These are phyloP conservation scores for Trichocladium antarcticum DNA, from an alignment of 495 filamentous ascomycete genomes.

Conservation along the genomic window DNA sequence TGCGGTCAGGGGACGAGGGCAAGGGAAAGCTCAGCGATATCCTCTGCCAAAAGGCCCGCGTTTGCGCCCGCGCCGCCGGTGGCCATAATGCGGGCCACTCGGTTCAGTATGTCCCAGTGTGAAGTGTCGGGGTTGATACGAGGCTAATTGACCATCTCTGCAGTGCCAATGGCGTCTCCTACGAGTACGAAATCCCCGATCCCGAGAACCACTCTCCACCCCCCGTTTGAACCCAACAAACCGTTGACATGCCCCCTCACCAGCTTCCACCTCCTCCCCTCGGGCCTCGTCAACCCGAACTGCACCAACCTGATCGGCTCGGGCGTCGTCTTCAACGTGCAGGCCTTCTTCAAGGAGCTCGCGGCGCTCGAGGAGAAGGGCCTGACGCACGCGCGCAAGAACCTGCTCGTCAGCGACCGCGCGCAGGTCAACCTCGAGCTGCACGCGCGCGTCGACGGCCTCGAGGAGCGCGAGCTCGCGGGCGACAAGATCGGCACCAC, in stretches of 20 bases:
- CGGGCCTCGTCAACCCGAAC: conserved; percentile 62
- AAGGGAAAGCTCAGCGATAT: conserved; percentile 31
- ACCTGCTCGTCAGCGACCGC: conserved; percentile 71
- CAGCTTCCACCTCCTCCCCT: conserved; percentile 54
- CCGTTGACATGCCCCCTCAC: neutral
- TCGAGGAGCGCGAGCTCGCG: conserved; percentile 69
- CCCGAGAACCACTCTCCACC: neutral
- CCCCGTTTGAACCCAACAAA: neutral
- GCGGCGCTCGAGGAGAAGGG: conserved; percentile 60
- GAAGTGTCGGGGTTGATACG: conserved; percentile 41
- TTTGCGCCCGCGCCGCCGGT: conserved; percentile 31
- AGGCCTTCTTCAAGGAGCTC: conserved; percentile 74
- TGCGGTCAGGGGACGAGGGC: conserved; percentile 43
- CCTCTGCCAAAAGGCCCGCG: conserved; percentile 29
- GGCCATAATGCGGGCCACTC: conserved; percentile 40
- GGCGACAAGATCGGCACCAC: conserved; percentile 46
- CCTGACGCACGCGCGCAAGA: conserved; percentile 47
- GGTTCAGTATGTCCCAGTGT: conserved; percentile 47
- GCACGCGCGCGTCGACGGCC: conserved; percentile 68
- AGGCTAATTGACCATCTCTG: conserved; percentile 5
- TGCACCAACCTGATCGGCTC: conserved; percentile 79
- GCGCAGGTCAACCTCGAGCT: conserved; percentile 78
- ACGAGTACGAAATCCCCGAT: conserved; percentile 21
- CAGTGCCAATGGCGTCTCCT: conserved; percentile 31
- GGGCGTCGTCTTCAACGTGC: conserved; percentile 71